Evolutionary conservation across 2,329 filamentous ascomycete genomes (phyloP).

Genomic region (Meredithiella fracta): DNA sequence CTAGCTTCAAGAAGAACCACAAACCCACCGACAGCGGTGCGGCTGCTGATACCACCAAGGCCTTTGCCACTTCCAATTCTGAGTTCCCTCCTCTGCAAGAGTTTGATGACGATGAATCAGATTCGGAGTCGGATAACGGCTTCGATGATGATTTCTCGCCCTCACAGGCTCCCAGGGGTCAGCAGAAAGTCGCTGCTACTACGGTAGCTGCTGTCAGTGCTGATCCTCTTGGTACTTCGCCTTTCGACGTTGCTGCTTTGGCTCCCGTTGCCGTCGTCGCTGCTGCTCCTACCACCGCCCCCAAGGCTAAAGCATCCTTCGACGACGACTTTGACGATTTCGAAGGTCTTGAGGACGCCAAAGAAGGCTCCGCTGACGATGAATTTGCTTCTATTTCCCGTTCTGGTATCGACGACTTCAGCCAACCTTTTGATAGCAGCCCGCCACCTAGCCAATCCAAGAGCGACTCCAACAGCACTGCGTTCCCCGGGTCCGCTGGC

Average conservation of each 20-base stretch:
- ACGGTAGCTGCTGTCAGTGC: slow-evolving; percentile 17
- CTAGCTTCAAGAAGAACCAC: slow-evolving; percentile 46
- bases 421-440: slow-evolving; percentile 63
- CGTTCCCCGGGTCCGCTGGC: slow-evolving; percentile 32
- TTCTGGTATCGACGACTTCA: slow-evolving; percentile 61
- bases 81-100: slow-evolving; percentile 94
- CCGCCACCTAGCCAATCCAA: slow-evolving; percentile 38
- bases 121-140: slow-evolving; percentile 60
- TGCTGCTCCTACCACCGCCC: slow-evolving; percentile 19
- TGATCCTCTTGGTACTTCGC: slow-evolving; percentile 14
- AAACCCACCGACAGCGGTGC: slow-evolving; percentile 26
- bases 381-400: slow-evolving; percentile 62
- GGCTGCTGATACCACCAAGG: slow-evolving; percentile 20
- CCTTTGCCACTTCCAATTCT: slow-evolving; percentile 34
- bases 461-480: slow-evolving; percentile 29
- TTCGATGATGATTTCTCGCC: slow-evolving; percentile 90
- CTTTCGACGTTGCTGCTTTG: slow-evolving; percentile 13
- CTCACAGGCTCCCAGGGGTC: slow-evolving; percentile 25
- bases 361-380: slow-evolving; percentile 63
- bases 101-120: slow-evolving; percentile 70
- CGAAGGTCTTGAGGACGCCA: slow-evolving; percentile 67
- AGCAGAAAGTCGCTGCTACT: slow-evolving; percentile 16
- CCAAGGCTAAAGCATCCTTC: slow-evolving; percentile 38
- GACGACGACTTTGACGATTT: slow-evolving; percentile 69
- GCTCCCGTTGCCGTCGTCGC: slow-evolving; percentile 13